Evolutionary conservation across 2,329 filamentous ascomycete genomes (phyloP).

Genomic region (Rhinocladiella mackenziei): DNA sequence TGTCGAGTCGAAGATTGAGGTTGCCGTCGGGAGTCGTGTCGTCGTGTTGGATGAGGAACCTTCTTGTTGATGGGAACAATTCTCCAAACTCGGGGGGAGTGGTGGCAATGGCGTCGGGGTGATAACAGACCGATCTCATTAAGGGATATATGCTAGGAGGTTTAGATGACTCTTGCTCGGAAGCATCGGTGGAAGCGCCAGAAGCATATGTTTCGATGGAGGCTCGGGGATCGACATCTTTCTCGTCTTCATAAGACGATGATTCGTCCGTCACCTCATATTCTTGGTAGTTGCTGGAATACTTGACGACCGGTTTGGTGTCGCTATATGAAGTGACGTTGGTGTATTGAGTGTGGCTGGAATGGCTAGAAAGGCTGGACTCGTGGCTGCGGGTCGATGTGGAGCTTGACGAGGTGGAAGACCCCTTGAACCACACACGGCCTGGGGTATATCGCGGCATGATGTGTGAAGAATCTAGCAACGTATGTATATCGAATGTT

Average conservation of each 20-base stretch:
- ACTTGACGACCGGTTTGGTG: conserved; percentile 18
- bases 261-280: conserved; percentile 10
- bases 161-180: conserved; percentile 52
- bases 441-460: conserved; percentile 15
- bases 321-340: conserved; percentile 27
- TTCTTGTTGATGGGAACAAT: conserved; percentile 79
- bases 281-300: conserved; percentile 14
- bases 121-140: conserved; percentile 40
- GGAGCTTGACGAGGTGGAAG: conserved; percentile 21
- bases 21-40: conserved; percentile 87
- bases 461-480: conserved; percentile 1
- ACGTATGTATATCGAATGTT: not conserved
- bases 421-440: conserved; percentile 19
- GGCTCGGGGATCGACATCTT: conserved; percentile 40
- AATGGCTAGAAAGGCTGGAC: conserved; percentile 21
- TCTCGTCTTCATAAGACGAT: conserved; percentile 20
- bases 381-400: conserved; percentile 19
- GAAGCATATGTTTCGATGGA: conserved; percentile 81
- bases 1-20: conserved; percentile 92
- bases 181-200: conserved; percentile 65
- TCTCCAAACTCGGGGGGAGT: conserved; percentile 77
- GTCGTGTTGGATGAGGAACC: conserved; percentile 81
- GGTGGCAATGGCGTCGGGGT: conserved; percentile 66
- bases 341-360: conserved; percentile 26
- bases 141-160: conserved; percentile 15